Base-by-base conservation (phyloP, 257 asterid species). In the Henckelia pumila region DNA sequence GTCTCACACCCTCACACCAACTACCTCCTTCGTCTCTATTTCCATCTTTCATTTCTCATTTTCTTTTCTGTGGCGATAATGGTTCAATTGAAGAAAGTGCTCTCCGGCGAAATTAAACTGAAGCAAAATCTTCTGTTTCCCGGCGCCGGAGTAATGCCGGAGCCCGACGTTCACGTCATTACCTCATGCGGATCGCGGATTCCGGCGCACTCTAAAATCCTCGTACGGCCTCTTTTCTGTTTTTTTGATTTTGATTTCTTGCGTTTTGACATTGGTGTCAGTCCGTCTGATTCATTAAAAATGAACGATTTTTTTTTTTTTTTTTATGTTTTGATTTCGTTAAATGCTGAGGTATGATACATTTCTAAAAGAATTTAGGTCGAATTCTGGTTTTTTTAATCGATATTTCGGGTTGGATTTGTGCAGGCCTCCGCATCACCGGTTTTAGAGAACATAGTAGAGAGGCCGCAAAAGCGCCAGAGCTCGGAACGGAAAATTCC, bases 371-470 rank as follows among this genome's bases (percentile, higher is more conserved):
- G 5, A 40, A 11, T 57, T 13, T 17, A 7, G 37, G 0, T 64
- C 47, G 25, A 24, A 59, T 20, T 35, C 44, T 32, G 4, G 35
- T 0, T 19, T 25, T 30, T 2, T 19, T 40, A 44, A 32, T 37
- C 53, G 22, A 33, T 28, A 1, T 2, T 10, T 10, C 67, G 17
- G n/a, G 47, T 49, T n/a, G 32, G 25, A 23, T 64, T 20, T 13
- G 61, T 63, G 55, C 75, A 92, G 98, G 97, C 90, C 16, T 75
- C 95, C 3, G 91, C 90, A 10, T 88, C 98, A 64, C 81, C 95
- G 68, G 96, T 92, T 64, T 76, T 92, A 81, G 98, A 92, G 78
- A 88, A 75, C 77, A 79, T 92, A 7, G 72, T 89, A 10, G 92
- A 84, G 78, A 72, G 81, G 83, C 87, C 88, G 69, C 73, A 69